phyloP scores from a whole-genome alignment of 1,139 yeast species.

The Pichia norvegensis region DNA sequence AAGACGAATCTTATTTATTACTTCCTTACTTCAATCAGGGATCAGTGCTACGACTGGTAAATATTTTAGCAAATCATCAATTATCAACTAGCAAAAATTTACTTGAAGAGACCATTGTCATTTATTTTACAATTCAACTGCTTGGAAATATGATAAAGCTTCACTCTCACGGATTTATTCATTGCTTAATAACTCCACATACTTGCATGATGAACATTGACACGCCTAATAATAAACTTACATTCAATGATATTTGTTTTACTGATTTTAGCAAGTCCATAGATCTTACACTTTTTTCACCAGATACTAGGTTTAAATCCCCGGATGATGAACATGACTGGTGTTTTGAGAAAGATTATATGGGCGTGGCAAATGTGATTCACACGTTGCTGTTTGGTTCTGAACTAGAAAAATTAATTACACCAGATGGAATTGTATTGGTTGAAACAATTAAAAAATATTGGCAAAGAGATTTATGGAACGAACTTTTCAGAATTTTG shows the following conservation, averaged over 20 bases:
- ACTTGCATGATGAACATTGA: slow-evolving; percentile 71
- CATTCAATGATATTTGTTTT: slow-evolving; percentile 39
- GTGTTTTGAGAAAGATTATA: slow-evolving; percentile 81
- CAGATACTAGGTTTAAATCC: slow-evolving; percentile 40
- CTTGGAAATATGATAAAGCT: slow-evolving; percentile 29
- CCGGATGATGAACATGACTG: slow-evolving; percentile 65
- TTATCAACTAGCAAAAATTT: slow-evolving; percentile 22
- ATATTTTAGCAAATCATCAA: slow-evolving; percentile 32
- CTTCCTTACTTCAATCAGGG: slow-evolving; percentile 69
- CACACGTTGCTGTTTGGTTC: slow-evolving; percentile 68
- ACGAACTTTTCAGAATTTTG: slow-evolving; percentile 52
- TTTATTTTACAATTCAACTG: slow-evolving; percentile 55
- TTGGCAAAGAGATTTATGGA: slow-evolving; percentile 76
- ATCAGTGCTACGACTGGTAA: slow-evolving; percentile 66
- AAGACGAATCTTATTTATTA: slow-evolving; percentile 69
- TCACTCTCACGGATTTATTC: slow-evolving; percentile 62
- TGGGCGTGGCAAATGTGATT: slow-evolving; percentile 69
- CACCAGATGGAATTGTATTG: slow-evolving; percentile 32
- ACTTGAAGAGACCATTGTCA: slow-evolving; percentile 55
- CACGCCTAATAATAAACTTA: slow-evolving; percentile 8
- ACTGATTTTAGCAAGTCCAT: slow-evolving; percentile 84
- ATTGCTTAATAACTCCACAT: slow-evolving; percentile 83
- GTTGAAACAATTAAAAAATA: slow-evolving; percentile 53
- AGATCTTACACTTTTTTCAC: slow-evolving; percentile 54
- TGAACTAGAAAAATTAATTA: slow-evolving; percentile 40